Percentiles rank a stretch among this genome's conserved stretches.
Conservation (phyloP, 768 basidiomycete species). For the Wakefieldia striispora region DNA sequence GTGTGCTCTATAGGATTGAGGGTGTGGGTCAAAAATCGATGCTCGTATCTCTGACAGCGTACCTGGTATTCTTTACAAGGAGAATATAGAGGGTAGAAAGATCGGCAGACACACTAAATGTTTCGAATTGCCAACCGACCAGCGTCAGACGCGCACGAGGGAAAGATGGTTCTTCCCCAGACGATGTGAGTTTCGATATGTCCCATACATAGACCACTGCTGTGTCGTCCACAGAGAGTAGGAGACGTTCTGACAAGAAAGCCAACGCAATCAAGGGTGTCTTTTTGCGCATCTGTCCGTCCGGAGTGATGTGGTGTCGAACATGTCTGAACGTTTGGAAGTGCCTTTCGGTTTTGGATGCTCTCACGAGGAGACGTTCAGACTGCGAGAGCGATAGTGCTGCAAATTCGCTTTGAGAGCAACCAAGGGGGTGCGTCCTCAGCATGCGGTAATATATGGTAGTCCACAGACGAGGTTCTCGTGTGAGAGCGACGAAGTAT, state of each 20-base stretch:
- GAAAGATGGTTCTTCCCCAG: neutral
- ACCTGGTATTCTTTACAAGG: conserved; percentile 8
- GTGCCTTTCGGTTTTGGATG: conserved; percentile 2
- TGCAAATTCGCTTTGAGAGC: conserved; percentile 7
- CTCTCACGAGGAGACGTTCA: conserved; percentile 8
- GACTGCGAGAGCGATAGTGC: neutral
- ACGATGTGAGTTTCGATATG: neutral
- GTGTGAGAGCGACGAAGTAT: conserved; percentile 1
- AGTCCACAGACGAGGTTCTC: conserved; percentile 4
- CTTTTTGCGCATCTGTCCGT: neutral
- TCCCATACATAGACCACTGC: conserved; percentile 16
- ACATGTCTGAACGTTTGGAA: neutral
- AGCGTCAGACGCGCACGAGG: conserved; percentile 8
- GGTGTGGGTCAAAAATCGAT: neutral
- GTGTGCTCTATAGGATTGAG: conserved; percentile 3
- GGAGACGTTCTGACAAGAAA: conserved; percentile 11
- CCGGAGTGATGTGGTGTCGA: neutral
- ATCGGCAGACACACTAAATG: conserved; percentile 3
- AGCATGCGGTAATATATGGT: conserved; percentile 1
- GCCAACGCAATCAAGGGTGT: neutral
- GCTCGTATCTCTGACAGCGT: neutral
- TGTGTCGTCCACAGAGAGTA: conserved; percentile 8
- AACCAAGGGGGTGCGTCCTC: neutral
- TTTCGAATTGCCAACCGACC: conserved; percentile 1
- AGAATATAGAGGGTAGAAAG: conserved; percentile 13